phyloP scores from a whole-genome alignment of 495 filamentous ascomycete genomes.

The Penicillium canariense region DNA sequence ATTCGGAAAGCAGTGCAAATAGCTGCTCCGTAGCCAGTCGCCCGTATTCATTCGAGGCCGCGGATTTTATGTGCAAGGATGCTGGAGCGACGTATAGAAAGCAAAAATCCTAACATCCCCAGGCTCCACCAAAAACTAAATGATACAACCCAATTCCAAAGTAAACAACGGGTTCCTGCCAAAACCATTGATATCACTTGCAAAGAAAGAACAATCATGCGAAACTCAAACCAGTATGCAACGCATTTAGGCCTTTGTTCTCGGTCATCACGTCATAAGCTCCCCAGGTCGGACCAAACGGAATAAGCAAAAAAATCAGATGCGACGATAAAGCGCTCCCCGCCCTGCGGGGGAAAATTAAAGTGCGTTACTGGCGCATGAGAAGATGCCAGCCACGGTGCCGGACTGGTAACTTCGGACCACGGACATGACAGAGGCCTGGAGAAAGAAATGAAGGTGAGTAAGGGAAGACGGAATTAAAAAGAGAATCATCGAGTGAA shows the following conservation, averaged over 20 bases:
- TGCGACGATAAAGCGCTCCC: neutral
- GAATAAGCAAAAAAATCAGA: neutral
- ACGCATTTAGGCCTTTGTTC: neutral
- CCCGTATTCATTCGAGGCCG: slow-evolving; percentile 6
- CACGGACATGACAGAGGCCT: slow-evolving; percentile 62
- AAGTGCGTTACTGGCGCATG: slow-evolving; percentile 58
- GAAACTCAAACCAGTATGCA: neutral
- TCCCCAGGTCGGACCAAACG: neutral
- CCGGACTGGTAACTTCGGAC: slow-evolving; percentile 56
- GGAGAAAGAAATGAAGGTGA: slow-evolving; percentile 7
- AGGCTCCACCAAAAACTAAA: neutral
- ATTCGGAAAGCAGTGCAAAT: slow-evolving; percentile 2
- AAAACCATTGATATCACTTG: neutral
- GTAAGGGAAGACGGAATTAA: neutral
- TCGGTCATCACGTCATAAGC: slow-evolving; percentile 1
- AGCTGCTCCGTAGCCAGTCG: slow-evolving; percentile 7
- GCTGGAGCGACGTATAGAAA: slow-evolving; percentile 5
- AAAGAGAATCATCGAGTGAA: neutral
- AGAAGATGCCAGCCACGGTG: slow-evolving; percentile 57
- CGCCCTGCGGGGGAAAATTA: slow-evolving; percentile 26
- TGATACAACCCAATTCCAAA: neutral
- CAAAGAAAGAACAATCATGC: neutral
- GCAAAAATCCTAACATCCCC: slow-evolving; percentile 1
- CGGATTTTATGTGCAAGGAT: slow-evolving; percentile 15
- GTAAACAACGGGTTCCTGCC: neutral